Percentiles rank a stretch among this genome's conserved stretches.
These are phyloP conservation scores for Quercus tomentella DNA, from an alignment of 331 rosid genomes.

Conservation along the genomic window DNA sequence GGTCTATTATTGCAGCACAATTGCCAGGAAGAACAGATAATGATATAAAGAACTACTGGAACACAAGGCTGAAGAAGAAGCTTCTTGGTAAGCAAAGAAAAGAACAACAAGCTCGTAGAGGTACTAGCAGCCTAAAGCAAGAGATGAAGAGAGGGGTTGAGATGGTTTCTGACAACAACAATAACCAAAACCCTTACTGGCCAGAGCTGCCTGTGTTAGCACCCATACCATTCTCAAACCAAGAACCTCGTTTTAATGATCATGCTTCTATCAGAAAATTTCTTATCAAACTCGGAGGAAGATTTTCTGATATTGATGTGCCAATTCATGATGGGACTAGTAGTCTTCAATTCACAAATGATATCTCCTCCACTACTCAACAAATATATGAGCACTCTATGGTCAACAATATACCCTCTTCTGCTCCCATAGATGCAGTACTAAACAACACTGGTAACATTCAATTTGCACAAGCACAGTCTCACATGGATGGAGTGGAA, in stretches of 20 bases:
- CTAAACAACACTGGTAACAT: slow-evolving; percentile 5
- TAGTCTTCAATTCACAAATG: slow-evolving; percentile 32
- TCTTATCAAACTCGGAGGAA: slow-evolving; percentile 66
- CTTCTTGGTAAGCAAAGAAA: slow-evolving; percentile 77
- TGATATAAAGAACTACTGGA: slow-evolving; percentile 93
- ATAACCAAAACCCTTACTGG: slow-evolving; percentile 42
- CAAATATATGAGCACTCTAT: slow-evolving; percentile 16
- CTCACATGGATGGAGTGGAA: slow-evolving; percentile 9
- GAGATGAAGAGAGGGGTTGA: slow-evolving; percentile 22
- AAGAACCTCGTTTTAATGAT: slow-evolving; percentile 42
- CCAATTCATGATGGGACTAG: slow-evolving; percentile 27
- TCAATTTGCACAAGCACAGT: slow-evolving; percentile 31
- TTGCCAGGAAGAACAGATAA: slow-evolving; percentile 88
- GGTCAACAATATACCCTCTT: slow-evolving; percentile 7
- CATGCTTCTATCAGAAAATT: slow-evolving; percentile 50
- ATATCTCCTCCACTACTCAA: slow-evolving; percentile 7
- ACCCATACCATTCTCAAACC: slow-evolving; percentile 26
- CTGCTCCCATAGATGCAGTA: slow-evolving; percentile 14
- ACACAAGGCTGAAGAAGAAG: slow-evolving; percentile 87
- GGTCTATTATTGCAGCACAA: slow-evolving; percentile 93
- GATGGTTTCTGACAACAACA: slow-evolving; percentile 10
- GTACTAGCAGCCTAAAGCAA: slow-evolving; percentile 19
- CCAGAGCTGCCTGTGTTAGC: slow-evolving; percentile 56
- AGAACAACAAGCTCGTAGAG: slow-evolving; percentile 38
- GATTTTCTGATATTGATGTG: slow-evolving; percentile 39